Evolutionary conservation across 2,329 filamentous ascomycete genomes (phyloP), one percentile per base, ranked within the genome.

Genomic region (Fusarium austroafricanum): DNA sequence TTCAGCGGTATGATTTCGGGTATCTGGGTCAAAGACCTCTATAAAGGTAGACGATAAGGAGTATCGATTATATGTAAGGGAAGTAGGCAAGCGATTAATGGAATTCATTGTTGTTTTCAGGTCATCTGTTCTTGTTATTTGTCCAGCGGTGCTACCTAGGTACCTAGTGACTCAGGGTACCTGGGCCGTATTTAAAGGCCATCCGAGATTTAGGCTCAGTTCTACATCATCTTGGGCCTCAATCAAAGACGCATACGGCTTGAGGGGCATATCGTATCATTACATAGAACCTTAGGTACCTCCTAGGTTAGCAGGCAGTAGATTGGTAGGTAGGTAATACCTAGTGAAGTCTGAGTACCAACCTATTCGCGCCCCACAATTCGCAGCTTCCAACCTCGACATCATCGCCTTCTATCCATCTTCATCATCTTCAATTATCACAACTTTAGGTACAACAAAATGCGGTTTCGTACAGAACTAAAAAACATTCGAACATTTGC

Each of bases 381-480:
- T 47, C 42, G 18, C 55, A 49, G 50, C 45, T 58, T 18, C 29
- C 52, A 65, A 50, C 56, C 26, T 56, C 52, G 43, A 37, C 68
- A 59, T 65, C 65, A 60, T 57, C 45, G 59, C 47, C 46, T 31
- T 33, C 42, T 46, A 35, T 35, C 31, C 28, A 17, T 18, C 26
- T 35, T 42, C 61, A 50, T 26, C 46, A 43, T 58, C 35, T 38
- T 45, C n/a, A 31, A 47, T 35, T 23, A 9, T 21, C 23, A 29
- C 40, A 40, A 38, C 63, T 23, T 23, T 23, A 23, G 6, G 50
- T 31, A 26, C 21, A 20, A 40, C 78, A 84, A 75, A 40, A 90
- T 91, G 89, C 83, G 89, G 55, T 90, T 91, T 81, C 88, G 86
- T 71, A 89, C 89, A 10, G 87, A 89, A 53, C 80, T 91, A 46